A percentile compares a stretch with the other conserved stretches of the same genome.
Conservation (phyloP, 257 asterid species). For the Solanum chiquidenum region DNA sequence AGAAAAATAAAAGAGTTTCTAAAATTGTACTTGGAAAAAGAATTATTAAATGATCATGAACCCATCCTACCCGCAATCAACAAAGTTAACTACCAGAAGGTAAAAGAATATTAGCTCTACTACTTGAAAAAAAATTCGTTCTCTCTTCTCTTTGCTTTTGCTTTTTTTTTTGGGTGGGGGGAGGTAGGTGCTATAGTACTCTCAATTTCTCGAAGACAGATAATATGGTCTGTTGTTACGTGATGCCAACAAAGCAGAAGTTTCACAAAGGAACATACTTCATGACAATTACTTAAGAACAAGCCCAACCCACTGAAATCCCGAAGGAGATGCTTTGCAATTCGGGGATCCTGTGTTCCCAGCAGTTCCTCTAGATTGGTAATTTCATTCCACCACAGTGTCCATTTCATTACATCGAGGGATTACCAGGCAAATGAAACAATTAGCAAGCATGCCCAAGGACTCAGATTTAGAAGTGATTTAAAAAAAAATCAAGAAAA, state of each 20-base stretch:
- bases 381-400: neutral
- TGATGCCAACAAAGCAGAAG: neutral
- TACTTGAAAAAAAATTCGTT: neutral
- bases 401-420: neutral
- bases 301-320: neutral
- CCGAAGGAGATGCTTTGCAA: neutral
- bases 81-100: neutral
- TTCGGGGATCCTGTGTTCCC: neutral
- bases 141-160: neutral
- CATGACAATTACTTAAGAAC: neutral
- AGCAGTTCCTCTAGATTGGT: neutral
- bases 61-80: neutral
- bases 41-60: neutral
- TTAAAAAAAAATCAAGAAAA: neutral
- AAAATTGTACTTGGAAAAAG: neutral
- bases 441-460: neutral
- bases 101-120: neutral
- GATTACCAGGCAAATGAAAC: neutral
- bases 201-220: neutral
- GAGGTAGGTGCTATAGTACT: neutral
- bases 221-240: neutral
- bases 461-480: neutral
- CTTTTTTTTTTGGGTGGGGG: neutral
- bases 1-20: neutral
- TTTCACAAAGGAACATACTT: neutral